phyloP scores from a whole-genome alignment of 495 filamentous ascomycete species.

The Neurospora sp. region DNA sequence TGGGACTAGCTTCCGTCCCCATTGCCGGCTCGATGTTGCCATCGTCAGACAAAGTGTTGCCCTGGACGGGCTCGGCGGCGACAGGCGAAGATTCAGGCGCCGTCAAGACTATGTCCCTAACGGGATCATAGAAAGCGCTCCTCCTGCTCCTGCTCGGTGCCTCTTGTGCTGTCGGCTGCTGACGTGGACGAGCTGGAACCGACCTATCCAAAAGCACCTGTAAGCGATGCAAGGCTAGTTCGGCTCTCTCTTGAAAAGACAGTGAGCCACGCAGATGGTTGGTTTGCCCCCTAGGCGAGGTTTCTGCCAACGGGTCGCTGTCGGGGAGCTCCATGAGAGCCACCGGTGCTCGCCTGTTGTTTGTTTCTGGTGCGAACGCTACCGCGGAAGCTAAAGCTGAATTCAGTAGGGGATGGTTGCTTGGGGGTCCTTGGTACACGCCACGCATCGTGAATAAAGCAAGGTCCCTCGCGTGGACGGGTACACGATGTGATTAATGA shows the following conservation, averaged over 20 bases:
- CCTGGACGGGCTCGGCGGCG: background rate
- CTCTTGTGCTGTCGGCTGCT: background rate
- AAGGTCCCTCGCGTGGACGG: rapidly evolving
- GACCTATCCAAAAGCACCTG: background rate
- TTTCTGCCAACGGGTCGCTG: background rate
- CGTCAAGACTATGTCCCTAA: background rate
- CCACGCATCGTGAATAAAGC: background rate
- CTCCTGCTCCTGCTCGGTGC: background rate
- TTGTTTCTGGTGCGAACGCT: background rate
- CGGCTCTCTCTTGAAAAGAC: background rate
- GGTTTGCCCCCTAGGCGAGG: rapidly evolving
- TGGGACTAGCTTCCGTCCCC: background rate
- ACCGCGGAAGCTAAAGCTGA: background rate
- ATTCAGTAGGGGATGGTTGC: background rate
- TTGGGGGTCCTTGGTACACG: background rate
- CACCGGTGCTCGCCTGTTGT: background rate
- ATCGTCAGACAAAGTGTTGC: background rate
- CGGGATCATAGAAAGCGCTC: background rate
- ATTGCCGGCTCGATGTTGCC: background rate
- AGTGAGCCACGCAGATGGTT: background rate
- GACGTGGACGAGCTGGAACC: background rate
- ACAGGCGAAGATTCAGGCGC: background rate
- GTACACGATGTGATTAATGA: background rate
- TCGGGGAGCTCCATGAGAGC: background rate
- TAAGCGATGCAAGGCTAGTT: background rate